Evolutionary conservation across 441 rosid genomes (phyloP), one percentile per base, ranked within the genome.

Genomic region (Geranium incanum): DNA sequence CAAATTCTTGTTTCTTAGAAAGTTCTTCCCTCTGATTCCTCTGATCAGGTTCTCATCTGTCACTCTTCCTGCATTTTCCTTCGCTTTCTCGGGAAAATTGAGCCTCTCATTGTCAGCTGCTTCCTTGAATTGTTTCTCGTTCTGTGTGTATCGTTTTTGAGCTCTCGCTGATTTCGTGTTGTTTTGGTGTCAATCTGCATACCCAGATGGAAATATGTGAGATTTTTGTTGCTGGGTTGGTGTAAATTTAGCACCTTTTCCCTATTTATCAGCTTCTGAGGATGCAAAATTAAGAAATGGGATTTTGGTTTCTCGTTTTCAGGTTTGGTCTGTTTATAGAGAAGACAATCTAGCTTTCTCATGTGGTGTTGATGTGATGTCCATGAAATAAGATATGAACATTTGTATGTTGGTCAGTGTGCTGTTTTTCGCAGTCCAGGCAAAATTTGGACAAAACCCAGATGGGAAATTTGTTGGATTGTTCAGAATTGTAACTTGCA

Each of bases 31-130:
- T 48, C 28, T 79, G 77, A 83, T 62, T 39, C 38, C 41, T 48
- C 28, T 79, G 77, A 83, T 83, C 84, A 70, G 89, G 88, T 83
- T 76, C 72, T 77, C 73, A 71, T 74, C 73, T 12, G 5, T 60
- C 36, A 21, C 66, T 60, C 59, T 19, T 60, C 66, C 12, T 60
- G 66, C 4, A 28, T 48, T 72, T 69, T 7, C 4, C 52, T 48
- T 21, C 0, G 18, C 38, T 5, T 57, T 55, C 36, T 63, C 39
- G 12, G 4, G 37, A 19, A 48, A 23, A 73, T 59, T 16, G 59
- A 50, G 59, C 15, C 59, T 16, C 59, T 50, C 59, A 50, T 50
- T 50, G 15, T 45, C 23, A 37, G 66, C 36, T 21, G 36, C 36
- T 21, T 59, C 65, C 2, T 59, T 11, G 36, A 60, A 50, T 50